phyloP scores from a whole-genome alignment of 805 yeast genomes.

The Yarrowia yakushimensis region DNA sequence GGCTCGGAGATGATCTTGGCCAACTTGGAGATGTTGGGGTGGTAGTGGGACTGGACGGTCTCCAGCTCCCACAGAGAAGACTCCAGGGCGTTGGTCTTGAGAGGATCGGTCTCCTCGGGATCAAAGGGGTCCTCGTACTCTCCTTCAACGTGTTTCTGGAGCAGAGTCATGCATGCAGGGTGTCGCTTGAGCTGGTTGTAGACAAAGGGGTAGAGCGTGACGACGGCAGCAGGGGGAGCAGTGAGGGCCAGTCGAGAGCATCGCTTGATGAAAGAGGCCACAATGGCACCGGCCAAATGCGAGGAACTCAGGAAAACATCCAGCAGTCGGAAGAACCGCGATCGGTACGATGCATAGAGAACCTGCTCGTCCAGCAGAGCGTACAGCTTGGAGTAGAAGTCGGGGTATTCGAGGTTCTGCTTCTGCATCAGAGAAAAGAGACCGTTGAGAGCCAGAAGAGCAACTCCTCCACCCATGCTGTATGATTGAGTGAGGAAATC shows the following conservation, averaged over 20 bases:
- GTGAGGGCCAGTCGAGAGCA: conserved; percentile 69
- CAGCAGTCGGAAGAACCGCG: conserved; percentile 81
- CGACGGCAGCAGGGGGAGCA: conserved; percentile 86
- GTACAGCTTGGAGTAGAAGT: conserved; percentile 79
- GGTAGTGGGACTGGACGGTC: conserved; percentile 76
- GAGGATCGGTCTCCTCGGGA: conserved; percentile 64
- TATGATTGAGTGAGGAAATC: conserved; percentile 90
- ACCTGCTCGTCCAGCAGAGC: conserved; percentile 71
- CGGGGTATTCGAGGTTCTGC: conserved; percentile 86
- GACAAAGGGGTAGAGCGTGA: conserved; percentile 82
- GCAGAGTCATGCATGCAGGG: conserved; percentile 87
- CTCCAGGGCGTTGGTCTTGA: conserved; percentile 69
- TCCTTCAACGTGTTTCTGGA: conserved; percentile 49
- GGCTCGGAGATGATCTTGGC: conserved; percentile 89
- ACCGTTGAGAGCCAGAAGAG: conserved; percentile 81
- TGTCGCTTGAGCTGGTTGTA: conserved; percentile 87
- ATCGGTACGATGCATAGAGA: conserved; percentile 72
- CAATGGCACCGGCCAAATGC: conserved; percentile 75
- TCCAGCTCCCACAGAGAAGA: conserved; percentile 93
- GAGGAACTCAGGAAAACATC: conserved; percentile 84
- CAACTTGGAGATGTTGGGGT: conserved; percentile 90
- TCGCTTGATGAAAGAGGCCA: conserved; percentile 86
- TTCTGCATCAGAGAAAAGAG: conserved; percentile 78
- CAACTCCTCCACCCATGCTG: conserved; percentile 55
- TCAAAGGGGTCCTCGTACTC: conserved; percentile 65